phyloP scores from a whole-genome alignment of 768 basidiomycete species.

The Mycena metata region DNA sequence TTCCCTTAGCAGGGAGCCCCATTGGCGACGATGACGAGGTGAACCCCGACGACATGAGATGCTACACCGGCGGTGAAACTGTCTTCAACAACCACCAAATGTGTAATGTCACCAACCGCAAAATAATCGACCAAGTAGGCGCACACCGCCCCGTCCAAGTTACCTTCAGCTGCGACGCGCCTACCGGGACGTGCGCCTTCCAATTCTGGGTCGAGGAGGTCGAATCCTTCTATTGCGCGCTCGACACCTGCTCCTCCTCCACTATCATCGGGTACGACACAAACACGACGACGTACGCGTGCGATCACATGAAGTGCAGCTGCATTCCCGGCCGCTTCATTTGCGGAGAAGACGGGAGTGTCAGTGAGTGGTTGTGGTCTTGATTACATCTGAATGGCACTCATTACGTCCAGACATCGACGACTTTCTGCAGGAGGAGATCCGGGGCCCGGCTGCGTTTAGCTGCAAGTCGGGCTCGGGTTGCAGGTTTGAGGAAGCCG shows the following conservation, averaged over 20 bases:
- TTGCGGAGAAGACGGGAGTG: constrained; percentile 94
- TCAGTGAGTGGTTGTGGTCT: constrained; percentile 71
- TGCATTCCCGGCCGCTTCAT: constrained; percentile 96
- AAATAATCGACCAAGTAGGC: constrained; percentile 93
- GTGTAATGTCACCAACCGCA: constrained; percentile 98
- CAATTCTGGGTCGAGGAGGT: constrained; percentile 98
- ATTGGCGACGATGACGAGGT: constrained; percentile 54
- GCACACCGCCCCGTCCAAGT: constrained; percentile 94
- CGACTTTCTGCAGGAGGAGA: constrained; percentile 91
- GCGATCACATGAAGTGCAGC: constrained; percentile 87
- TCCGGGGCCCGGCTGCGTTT: constrained; percentile 92
- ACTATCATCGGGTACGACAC: constrained; percentile 64
- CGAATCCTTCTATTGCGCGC: constrained; percentile 95
- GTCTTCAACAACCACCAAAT: constrained; percentile 98
- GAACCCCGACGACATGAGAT: constrained; percentile 80
- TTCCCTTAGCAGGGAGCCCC: constrained; percentile 70
- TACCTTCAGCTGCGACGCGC: constrained; percentile 90
- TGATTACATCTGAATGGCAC: background rate
- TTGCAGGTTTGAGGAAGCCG: constrained; percentile 94
- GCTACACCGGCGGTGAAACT: constrained; percentile 93
- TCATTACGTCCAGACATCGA: constrained; percentile 72
- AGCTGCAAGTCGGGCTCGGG: constrained; percentile 78
- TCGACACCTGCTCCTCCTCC: constrained; percentile 76
- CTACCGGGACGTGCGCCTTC: constrained; percentile 81
- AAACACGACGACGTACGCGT: constrained; percentile 84